Base-by-base conservation (phyloP, 78 protist species). In the Polysphondylium violaceum region DNA sequence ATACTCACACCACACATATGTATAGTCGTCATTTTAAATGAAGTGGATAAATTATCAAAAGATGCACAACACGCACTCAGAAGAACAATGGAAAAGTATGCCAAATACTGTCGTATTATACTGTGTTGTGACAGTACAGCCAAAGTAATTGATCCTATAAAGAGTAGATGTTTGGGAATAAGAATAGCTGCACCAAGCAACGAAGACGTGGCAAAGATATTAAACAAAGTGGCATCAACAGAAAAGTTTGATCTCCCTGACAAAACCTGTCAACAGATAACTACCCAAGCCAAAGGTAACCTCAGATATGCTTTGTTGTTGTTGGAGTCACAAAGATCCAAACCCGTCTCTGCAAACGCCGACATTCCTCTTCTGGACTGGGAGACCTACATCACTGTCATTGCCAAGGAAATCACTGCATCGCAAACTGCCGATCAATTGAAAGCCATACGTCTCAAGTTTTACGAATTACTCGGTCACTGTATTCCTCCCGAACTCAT, bases 1-100 rank as follows among this genome's bases (percentile, higher is more conserved):
- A 19, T 14, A 60, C 12, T 17, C 12, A 25, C n/a, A 19, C 14
- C 67, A 25, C 12, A 27, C 12, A 60, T 47, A 68, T 44, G n/a
- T 27, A 11, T 74, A 92, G 98, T 98, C 25, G 96, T 99, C 8
- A 94, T 98, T 8, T 51, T 99, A 6, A 71, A 92, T 51, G 99
- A 98, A 50, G 99, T 96, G 1, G 99, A 98, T 40, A 59, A 53
- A 27, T 43, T 98, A 40, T 47, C 98, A 33, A 55, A 73, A 31
- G 94, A 93, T 0, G 99, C 99, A 1, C 99, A 99, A 87, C 97
- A 97, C 31, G 99, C 99, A 16, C 98, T 99, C 6, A 94, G 99
- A 23, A 97, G 99, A 40, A 98, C 99, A 12, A 99, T 99, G 99
- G 99, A 99, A 55, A 92, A 74, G 53, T 98, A 95, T 94, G 69